Conservation (phyloP, 352 stramenopile genomes). For the Globisporangium camurandrum region DNA sequence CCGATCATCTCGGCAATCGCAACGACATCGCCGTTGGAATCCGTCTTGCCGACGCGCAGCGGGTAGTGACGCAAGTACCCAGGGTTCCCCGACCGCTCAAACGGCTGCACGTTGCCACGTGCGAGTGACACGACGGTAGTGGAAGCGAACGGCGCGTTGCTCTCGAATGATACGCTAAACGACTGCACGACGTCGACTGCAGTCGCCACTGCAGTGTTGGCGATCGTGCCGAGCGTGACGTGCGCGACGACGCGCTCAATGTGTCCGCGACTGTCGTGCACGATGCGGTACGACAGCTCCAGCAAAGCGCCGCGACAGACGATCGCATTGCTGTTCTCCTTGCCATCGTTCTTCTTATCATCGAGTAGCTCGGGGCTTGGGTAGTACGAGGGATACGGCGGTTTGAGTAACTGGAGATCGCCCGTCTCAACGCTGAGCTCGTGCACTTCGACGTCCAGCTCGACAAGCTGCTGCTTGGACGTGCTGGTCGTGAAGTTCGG, state of each 20-base stretch:
- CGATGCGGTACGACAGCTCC: conserved; percentile 17
- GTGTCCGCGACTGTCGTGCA: conserved; percentile 22
- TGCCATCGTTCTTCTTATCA: too few species aligned
- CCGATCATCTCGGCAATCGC: conserved; percentile 24
- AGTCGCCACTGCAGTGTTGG: neutral
- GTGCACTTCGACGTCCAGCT: conserved; percentile 12
- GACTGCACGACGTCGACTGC: conserved; percentile 15
- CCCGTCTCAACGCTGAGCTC: conserved; percentile 10
- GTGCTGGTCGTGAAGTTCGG: conserved; percentile 11
- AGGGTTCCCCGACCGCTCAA: conserved; percentile 29
- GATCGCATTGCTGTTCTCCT: neutral
- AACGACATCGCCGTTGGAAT: conserved; percentile 5
- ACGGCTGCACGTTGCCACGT: conserved; percentile 27
- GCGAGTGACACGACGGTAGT: conserved; percentile 17
- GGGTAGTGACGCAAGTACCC: conserved; percentile 27
- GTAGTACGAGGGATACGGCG: conserved; percentile 21
- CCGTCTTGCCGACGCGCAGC: conserved; percentile 23
- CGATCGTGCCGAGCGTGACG: conserved; percentile 19
- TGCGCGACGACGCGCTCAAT: conserved; percentile 16
- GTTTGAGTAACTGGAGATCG: neutral
- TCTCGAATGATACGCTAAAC: conserved; percentile 28
- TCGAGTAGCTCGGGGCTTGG: conserved; percentile 8
- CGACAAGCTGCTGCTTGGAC: conserved; percentile 2
- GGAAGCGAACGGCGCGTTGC: conserved; percentile 6
- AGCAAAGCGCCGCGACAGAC: conserved; percentile 21